Base-by-base conservation (phyloP, 2,329 filamentous ascomycete genomes). In the Apiospora koreana region DNA sequence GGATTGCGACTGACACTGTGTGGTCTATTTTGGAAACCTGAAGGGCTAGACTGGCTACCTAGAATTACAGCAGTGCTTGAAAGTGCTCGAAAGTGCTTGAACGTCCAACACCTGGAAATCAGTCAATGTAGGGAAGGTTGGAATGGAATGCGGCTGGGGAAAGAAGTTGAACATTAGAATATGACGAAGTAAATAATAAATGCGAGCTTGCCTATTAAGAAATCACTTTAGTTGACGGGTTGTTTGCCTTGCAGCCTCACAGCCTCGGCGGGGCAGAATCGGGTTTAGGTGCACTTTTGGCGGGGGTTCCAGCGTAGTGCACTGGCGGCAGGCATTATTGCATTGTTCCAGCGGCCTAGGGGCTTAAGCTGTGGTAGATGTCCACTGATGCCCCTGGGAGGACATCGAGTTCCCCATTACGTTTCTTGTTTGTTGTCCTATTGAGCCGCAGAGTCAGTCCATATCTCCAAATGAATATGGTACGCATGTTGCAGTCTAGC, bases 1-100 rank as follows among this genome's bases (percentile, higher is more conserved):
- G 21, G 18, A 38, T 23, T 35, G 54, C 54, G 18, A 38, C 28
- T 38, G 54, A 38, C 54, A 62, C 54, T 62, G 54, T 62, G 54
- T 21, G 21, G 54, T 62, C 54, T n/a, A 62, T 62, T 62, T 31
- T 25, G 25, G 21, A 14, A 31, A 25, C 25, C 14, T 21, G n/a
- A n/a, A n/a, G 50, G 50, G 12, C 50, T 58, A 35, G 50, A 62
- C 18, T 62, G 54, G 31, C 54, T 62, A 62, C 54, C 54, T 62
- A 35, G 25, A 54, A 18, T 3, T 35, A 2, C 50, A 58, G 16
- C 50, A 21, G 50, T 58, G 25, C 12, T 25, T 4, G n/a, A n/a
- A n/a, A n/a, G n/a, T n/a, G n/a, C n/a, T 35, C 50, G n/a, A 58
- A 58, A 18, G 50, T 31, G 6, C 18, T 35, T 58, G 50, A 18